Base-by-base conservation (phyloP, 1,139 yeast genomes). In the Chernovozyma aurita region DNA sequence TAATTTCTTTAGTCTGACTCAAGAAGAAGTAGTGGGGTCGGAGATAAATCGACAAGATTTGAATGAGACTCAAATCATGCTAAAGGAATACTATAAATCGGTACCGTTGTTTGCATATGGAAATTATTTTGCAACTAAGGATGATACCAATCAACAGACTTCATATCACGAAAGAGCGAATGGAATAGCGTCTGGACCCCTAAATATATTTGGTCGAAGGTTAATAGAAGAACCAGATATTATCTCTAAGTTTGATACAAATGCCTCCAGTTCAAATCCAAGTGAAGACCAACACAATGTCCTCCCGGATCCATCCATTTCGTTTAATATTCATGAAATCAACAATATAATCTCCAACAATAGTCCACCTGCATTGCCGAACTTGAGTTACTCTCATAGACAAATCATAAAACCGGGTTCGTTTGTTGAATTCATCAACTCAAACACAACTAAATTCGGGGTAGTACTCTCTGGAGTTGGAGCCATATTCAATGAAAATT, bases 401-500 rank as follows among this genome's bases (percentile, higher is more conserved):
- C 12, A 6, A 6, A 6, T 11, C 6, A 14, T 26, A 16, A 16
- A 14, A 14, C 31, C 36, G 3, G 76, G 76, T 0, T 63, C 72
- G 1, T 37, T 69, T 2, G 57, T 69, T 1, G 70, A 65, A 40
- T 59, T 55, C 38, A 36, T 43, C 3, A 46, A 50, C 24, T 50
- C 48, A 4, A 21, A 26, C 0, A 34, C 37, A 3, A 29, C 42
- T 4, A 36, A 35, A 2, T 40, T 63, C 27, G 75, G 74, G 0
- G 42, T 66, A 1, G 73, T 70, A 2, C 22, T 69, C 2, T 44
- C 55, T 32, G 57, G 47, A 20, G 48, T 66, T 1, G 39, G 46
- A 26, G 53, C 70, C 12, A 52, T 49, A 21, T 70, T 70, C 42
- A 61, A 66, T 42, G 62, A 55, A 29, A 49, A 46, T 38, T 57